Base-by-base conservation (phyloP, 345 rosid genomes). In the Stellera chamaejasme region DNA sequence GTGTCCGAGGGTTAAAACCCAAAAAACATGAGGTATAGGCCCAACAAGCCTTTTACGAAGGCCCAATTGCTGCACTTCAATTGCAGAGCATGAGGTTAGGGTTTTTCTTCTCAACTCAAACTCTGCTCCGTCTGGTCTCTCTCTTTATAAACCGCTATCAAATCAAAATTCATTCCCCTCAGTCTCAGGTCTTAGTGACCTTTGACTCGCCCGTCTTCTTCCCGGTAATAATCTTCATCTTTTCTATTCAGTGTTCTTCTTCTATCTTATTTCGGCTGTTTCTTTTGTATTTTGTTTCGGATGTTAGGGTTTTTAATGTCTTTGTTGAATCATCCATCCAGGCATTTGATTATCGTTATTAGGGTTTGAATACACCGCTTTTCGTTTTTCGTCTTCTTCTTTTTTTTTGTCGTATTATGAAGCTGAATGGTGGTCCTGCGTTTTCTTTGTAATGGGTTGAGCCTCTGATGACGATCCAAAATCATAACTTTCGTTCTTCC, bases 401-500 rank as follows among this genome's bases (percentile, higher is more conserved):
- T n/a, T 32, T 32, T 8, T 5, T 32, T 8, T 1, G 39, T 32
- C n/a, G n/a, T n/a, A n/a, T n/a, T n/a, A 32, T 5, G 39, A 32
- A 32, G 9, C 39, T 32, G 39, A 8, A 32, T 32, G 9, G 9
- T 5, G 39, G 39, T 32, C 39, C 39, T 32, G 9, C 2, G 39
- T 32, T 58, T 58, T 39, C 2, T 2, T 10, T 5, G 15, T 45
- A 28, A 15, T 11, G 26, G 13, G 48, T 13, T 26, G 46, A 48
- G 77, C 72, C 75, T 72, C 82, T 75, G 42, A 64, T 72, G 82
- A 77, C 72, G 75, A 63, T 69, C 11, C 11, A 48, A 25, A 28
- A 19, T 13, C 27, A 42, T 43, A 60, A 72, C 75, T 73, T 81
- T 77, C 86, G 81, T 81, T 77, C 81, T 81, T 54, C 81, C 65